phyloP scores from a whole-genome alignment of 1,139 yeast genomes.

The Zygosaccharomyces pseudobailii region DNA sequence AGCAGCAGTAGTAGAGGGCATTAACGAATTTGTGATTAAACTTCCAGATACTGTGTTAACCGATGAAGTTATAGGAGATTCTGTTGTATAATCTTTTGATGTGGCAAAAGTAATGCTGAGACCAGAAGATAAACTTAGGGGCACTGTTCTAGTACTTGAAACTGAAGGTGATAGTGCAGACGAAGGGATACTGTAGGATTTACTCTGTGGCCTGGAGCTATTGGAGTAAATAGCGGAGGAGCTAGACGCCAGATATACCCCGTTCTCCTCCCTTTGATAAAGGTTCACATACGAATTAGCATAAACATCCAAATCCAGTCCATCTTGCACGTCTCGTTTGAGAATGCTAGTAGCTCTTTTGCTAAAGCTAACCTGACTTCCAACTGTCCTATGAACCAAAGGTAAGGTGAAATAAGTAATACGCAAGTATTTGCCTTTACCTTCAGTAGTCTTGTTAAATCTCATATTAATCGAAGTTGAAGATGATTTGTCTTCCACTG shows the following conservation, averaged over 20 bases:
- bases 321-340: slow-evolving; percentile 15
- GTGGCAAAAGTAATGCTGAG: slow-evolving; percentile 4
- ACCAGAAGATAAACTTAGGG: neutral
- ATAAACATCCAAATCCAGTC: slow-evolving; percentile 10
- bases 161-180: neutral
- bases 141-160: neutral
- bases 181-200: neutral
- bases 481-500: slow-evolving; percentile 25
- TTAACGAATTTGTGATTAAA: too few relatives aligned
- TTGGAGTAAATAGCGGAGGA: neutral
- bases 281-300: slow-evolving; percentile 9
- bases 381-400: slow-evolving; percentile 11
- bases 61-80: too few relatives aligned
- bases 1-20: neutral
- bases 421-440: slow-evolving; percentile 28
- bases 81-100: neutral
- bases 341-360: neutral
- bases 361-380: slow-evolving; percentile 13
- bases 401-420: slow-evolving; percentile 21
- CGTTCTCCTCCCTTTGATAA: slow-evolving; percentile 7
- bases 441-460: slow-evolving; percentile 24
- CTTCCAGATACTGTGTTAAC: too few relatives aligned
- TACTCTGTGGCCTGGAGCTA: neutral
- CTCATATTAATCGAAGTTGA: slow-evolving; percentile 17
- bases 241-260: neutral